phyloP scores from a whole-genome alignment of 306 rosid genomes.

The Prunus padus region DNA sequence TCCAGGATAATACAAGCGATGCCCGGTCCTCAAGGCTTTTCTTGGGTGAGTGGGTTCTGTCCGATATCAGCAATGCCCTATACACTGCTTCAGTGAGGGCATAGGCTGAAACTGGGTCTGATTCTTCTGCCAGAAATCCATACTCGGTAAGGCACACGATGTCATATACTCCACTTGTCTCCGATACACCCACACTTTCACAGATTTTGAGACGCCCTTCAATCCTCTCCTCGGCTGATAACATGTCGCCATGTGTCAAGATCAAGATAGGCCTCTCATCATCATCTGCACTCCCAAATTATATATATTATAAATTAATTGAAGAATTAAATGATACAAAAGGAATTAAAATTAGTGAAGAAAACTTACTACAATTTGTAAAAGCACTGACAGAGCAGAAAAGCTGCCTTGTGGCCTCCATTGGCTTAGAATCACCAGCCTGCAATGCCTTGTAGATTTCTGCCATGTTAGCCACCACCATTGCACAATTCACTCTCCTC shows the following conservation, averaged over 20 bases:
- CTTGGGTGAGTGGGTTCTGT: slow-evolving; percentile 37
- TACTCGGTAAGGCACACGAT: slow-evolving; percentile 41
- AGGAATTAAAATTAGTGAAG: not conserved
- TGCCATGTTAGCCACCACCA: slow-evolving; percentile 43
- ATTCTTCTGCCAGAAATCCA: slow-evolving; percentile 43
- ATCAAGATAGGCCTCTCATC: slow-evolving; percentile 45
- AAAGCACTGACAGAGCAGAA: slow-evolving; percentile 26
- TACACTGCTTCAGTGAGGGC: slow-evolving; percentile 41
- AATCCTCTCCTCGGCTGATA: slow-evolving; percentile 45
- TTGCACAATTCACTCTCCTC: slow-evolving; percentile 38
- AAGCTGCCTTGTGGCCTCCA: slow-evolving; percentile 38
- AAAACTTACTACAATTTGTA: slow-evolving; percentile 27
- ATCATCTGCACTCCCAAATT: not conserved
- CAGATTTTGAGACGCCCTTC: slow-evolving; percentile 40
- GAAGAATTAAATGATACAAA: no score
- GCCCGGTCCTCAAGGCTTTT: slow-evolving; percentile 30
- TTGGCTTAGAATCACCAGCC: slow-evolving; percentile 32
- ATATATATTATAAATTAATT: not conserved
- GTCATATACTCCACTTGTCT: slow-evolving; percentile 43
- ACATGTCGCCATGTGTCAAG: slow-evolving; percentile 48
- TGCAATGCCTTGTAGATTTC: slow-evolving; percentile 36
- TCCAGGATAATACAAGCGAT: slow-evolving; percentile 21
- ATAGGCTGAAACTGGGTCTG: slow-evolving; percentile 44
- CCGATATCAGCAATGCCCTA: slow-evolving; percentile 39
- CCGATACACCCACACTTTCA: slow-evolving; percentile 33